phyloP scores from a whole-genome alignment of 306 rosid species.

The Quercus variabilis region DNA sequence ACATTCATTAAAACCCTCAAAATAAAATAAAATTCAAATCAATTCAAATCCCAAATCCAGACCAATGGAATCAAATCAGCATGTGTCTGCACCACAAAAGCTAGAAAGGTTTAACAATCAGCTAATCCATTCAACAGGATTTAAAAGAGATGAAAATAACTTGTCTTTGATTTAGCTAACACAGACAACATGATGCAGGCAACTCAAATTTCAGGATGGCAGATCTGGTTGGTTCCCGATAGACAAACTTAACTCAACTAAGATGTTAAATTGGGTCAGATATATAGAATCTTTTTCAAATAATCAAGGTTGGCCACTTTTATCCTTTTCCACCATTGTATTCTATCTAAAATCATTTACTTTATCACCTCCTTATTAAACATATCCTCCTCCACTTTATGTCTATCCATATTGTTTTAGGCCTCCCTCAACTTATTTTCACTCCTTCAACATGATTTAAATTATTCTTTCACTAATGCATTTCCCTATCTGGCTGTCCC shows the following conservation, averaged over 20 bases:
- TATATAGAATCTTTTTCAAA: not conserved
- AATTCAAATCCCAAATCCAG: too few relatives aligned
- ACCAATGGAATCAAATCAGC: too few relatives aligned
- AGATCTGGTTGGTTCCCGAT: not conserved
- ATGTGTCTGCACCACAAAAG: not conserved
- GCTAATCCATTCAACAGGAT: not conserved
- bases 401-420: not conserved
- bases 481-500: not conserved
- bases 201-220: not conserved
- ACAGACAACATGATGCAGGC: not conserved
- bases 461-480: not conserved
- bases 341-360: not conserved
- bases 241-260: not conserved
- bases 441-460: not conserved
- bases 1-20: too few relatives aligned
- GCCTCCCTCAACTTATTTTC: not conserved
- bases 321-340: not conserved
- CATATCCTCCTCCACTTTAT: not conserved
- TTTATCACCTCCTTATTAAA: not conserved
- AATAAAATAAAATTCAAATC: too few relatives aligned
- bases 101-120: not conserved
- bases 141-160: not conserved
- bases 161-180: not conserved
- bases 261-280: not conserved
- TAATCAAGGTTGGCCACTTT: too few relatives aligned